These are phyloP conservation scores for Apiosordaria backusii DNA, from an alignment of 495 filamentous ascomycete genomes.

Conservation along the genomic window DNA sequence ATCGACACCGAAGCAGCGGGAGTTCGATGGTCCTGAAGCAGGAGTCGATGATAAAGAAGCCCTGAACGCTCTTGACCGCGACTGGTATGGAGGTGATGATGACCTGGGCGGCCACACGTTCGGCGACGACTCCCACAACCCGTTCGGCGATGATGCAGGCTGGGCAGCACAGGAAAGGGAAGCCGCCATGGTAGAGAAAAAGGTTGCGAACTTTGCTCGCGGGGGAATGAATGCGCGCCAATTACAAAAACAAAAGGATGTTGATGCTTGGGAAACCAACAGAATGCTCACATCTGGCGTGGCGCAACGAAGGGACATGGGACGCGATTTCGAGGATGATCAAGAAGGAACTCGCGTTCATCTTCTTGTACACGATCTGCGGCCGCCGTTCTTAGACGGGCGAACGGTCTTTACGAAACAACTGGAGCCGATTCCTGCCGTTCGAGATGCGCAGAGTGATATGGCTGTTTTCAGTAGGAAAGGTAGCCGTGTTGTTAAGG, in stretches of 20 bases:
- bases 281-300: constrained; percentile 97
- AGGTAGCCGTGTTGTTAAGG: constrained; percentile 88
- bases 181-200: constrained; percentile 67
- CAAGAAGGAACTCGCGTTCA: constrained; percentile 89
- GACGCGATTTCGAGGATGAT: constrained; percentile 81
- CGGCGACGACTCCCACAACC: constrained; percentile 67
- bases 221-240: constrained; percentile 61
- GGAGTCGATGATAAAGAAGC: constrained; percentile 43
- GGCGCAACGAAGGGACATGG: constrained; percentile 80
- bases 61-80: constrained; percentile 70
- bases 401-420: constrained; percentile 96
- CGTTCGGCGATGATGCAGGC: constrained; percentile 54
- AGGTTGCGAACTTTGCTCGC: constrained; percentile 55
- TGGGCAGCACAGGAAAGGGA: constrained; percentile 68
- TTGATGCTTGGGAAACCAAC: constrained; percentile 97
- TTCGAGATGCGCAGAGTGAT: constrained; percentile 92
- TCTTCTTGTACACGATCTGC: constrained; percentile 88
- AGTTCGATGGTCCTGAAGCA: constrained; percentile 53
- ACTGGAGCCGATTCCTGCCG: constrained; percentile 88
- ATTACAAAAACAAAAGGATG: constrained; percentile 84
- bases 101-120: constrained; percentile 64
- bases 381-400: constrained; percentile 93
- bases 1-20: constrained; percentile 48
- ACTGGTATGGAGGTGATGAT: constrained; percentile 83
- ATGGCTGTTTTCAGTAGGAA: constrained; percentile 98